Percentiles rank a stretch among this genome's conserved stretches.
Evolutionary conservation across 192 early-diverging fungal genomes (phyloP).

Genomic region (Backusella westeae): DNA sequence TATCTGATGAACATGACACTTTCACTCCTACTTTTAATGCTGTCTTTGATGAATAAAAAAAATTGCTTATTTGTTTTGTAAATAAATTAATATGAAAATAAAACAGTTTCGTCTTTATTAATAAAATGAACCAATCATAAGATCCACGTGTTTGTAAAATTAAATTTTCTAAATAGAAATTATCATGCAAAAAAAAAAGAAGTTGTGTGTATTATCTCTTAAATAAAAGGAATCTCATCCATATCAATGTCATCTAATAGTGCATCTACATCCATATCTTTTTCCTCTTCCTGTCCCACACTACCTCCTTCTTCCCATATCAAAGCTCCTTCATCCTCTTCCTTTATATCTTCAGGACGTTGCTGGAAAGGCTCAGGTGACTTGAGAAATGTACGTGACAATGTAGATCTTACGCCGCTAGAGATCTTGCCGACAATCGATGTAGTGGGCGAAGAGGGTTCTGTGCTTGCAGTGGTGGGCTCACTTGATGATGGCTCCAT

Average conservation of each 20-base stretch:
- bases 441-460: not conserved
- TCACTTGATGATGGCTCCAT: not conserved
- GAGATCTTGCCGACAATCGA: slow-evolving; percentile 18
- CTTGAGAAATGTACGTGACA: slow-evolving; percentile 23
- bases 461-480: not conserved
- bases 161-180: not conserved
- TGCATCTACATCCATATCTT: slow-evolving; percentile 17
- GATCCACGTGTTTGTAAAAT: not conserved
- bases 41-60: slow-evolving; percentile 23
- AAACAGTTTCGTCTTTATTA: slow-evolving; percentile 5
- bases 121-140: slow-evolving; percentile 1
- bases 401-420: slow-evolving; percentile 19
- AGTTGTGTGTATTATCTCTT: not conserved
- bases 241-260: slow-evolving; percentile 27
- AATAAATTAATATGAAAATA: not conserved
- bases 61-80: not conserved
- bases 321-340: not conserved
- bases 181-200: not conserved
- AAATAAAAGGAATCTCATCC: slow-evolving; percentile 34
- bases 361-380: slow-evolving; percentile 5
- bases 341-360: not conserved
- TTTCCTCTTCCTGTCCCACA: slow-evolving; percentile 8
- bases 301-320: not conserved
- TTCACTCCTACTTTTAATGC: slow-evolving; percentile 16
- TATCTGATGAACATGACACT: not conserved